Evolutionary conservation across 106 monocot species (phyloP).

Genomic region (Alisma plantagoaquatica): DNA sequence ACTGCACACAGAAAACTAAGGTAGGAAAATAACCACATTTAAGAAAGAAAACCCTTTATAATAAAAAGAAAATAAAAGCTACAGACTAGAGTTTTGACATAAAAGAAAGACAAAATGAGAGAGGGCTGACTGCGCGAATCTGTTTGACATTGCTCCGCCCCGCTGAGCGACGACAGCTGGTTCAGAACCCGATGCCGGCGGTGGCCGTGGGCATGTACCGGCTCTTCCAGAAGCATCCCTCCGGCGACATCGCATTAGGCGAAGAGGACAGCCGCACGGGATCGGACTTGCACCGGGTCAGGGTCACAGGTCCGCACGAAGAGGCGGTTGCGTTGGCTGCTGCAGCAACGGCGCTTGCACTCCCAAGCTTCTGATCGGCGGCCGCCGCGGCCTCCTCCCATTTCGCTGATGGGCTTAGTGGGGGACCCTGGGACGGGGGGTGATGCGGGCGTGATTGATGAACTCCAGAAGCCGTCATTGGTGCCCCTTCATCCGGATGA

Average conservation of each 20-base stretch:
- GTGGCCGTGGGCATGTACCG: slow-evolving; percentile 75
- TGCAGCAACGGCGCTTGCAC: too few species aligned
- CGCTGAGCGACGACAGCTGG: too few species aligned
- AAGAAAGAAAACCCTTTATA: too few species aligned
- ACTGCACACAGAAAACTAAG: too few species aligned
- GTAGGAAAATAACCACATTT: too few species aligned
- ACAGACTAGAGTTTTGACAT: too few species aligned
- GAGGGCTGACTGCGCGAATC: too few species aligned
- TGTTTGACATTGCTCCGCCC: too few species aligned
- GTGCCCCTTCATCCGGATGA: background rate
- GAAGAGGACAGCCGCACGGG: slow-evolving; percentile 75
- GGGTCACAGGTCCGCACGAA: slow-evolving; percentile 48
- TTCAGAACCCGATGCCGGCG: slow-evolving; percentile 88
- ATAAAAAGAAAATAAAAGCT: too few species aligned
- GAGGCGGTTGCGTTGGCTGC: slow-evolving; percentile 2
- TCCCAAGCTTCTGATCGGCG: slow-evolving; percentile 4
- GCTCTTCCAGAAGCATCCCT: slow-evolving; percentile 92
- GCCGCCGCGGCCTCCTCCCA: slow-evolving; percentile 3
- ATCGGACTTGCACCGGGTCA: slow-evolving; percentile 96
- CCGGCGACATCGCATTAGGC: slow-evolving; percentile 65
- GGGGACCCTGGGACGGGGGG: background rate
- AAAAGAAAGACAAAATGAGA: too few species aligned
- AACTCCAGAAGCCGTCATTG: too few species aligned
- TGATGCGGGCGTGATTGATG: background rate
- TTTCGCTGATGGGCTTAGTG: background rate